Evolutionary conservation across 2,329 filamentous ascomycete genomes (phyloP), one percentile per base, ranked within the genome.

Genomic region (Apiospora phragmitis): DNA sequence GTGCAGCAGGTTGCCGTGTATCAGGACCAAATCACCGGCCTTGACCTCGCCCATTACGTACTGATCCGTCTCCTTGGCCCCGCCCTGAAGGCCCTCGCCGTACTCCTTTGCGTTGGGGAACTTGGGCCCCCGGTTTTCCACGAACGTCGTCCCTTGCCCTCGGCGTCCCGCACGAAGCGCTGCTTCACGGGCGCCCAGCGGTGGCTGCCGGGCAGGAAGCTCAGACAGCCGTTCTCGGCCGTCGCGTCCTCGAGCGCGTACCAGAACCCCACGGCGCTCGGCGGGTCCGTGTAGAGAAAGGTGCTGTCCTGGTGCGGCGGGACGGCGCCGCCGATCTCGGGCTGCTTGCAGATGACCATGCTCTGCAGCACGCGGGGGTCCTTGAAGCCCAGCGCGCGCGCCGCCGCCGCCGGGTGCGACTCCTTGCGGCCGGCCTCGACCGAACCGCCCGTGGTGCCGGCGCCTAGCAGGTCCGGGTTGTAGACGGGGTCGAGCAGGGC

Each of bases 331-430:
- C 96, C 96, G 69, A 98, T 98, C 82, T 97, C 94, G 29, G 96
- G 95, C 83, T 98, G 95, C 82, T 99, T 99, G 89, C 94, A 98
- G 76, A 99, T 98, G 38, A 98, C 88, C 96, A 99, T 99, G 80
- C 93, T 96, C 85, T 99, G 96, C 68, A 99, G 85, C 71, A 87
- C 89, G 26, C 92, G 86, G 1, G 95, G 93, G 80, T 97, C 93
- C 5, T 75, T 77, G 83, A 94, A 97, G 2, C 92, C 92, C 14
- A 97, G 85, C 11, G 87, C 87, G 62, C 85, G 84, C 0, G 94
- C 94, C 18, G 97, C 90, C 6, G 86, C 89, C 0, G 84, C 85
- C 0, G 88, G 87, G 67, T 79, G 76, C 43, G 77, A 79, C n/a
- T 80, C 82, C 47, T 81, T 79, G 47, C 77, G 78, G 1, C 77